A percentile compares a stretch with the other conserved stretches of the same genome.
Conservation (phyloP, 1,284 basidiomycete species). For the Singerocomus inundabilis region DNA sequence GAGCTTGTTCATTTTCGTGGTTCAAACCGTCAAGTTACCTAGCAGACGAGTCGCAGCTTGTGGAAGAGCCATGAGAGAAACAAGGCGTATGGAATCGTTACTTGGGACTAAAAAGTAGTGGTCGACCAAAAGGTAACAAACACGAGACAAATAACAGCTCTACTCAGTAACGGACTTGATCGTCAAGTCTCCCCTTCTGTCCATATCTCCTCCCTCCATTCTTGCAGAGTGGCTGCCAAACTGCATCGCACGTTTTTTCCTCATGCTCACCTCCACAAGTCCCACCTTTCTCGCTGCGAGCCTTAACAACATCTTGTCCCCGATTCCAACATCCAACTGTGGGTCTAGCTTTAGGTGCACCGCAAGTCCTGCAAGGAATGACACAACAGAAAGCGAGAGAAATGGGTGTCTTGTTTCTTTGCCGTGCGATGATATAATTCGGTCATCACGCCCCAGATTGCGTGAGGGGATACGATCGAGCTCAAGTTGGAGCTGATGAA, state of each 20-base stretch:
- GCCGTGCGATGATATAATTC: conserved; percentile 84
- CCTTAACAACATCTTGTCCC: conserved; percentile 87
- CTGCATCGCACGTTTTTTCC: conserved; percentile 95
- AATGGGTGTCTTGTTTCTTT: conserved; percentile 92
- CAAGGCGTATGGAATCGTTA: neutral
- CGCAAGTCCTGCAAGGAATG: conserved; percentile 71
- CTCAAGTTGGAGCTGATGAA: conserved; percentile 81
- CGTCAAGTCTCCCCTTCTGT: conserved; percentile 51
- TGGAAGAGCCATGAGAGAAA: conserved; percentile 44
- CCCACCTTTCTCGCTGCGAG: conserved; percentile 68
- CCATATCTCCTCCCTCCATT: conserved; percentile 64
- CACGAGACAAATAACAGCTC: conserved; percentile 22
- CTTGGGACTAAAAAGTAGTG: no score
- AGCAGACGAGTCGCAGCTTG: conserved; percentile 47
- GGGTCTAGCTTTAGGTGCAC: conserved; percentile 83
- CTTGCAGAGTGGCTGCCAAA: conserved; percentile 93
- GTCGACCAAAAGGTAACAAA: no score
- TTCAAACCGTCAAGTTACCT: conserved; percentile 33
- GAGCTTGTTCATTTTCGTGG: conserved; percentile 1
- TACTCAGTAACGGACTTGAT: conserved; percentile 11
- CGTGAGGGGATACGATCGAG: conserved; percentile 87
- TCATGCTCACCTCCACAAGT: conserved; percentile 60
- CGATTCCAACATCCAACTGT: conserved; percentile 61
- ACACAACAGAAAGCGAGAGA: conserved; percentile 76
- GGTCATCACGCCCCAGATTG: conserved; percentile 93